Evolutionary conservation across 495 filamentous ascomycete genomes (phyloP).

Genomic region (Astrocystis sublimbata): DNA sequence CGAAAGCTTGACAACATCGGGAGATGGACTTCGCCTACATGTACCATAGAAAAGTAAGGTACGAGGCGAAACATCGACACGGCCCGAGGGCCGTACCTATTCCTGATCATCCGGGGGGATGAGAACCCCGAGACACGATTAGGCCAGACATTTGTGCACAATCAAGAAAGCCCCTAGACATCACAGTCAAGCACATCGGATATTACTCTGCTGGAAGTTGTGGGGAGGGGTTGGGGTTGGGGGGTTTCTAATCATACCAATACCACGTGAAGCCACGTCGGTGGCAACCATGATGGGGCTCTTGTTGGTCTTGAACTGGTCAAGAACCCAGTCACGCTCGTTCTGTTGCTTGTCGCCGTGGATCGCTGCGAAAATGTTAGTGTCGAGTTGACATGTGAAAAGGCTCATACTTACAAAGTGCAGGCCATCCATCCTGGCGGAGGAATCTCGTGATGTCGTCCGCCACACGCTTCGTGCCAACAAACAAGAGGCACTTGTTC

Average conservation of each 20-base stretch:
- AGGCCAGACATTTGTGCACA: conserved; percentile 82
- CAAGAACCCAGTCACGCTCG: conserved; percentile 98
- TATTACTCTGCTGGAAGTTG: conserved; percentile 63
- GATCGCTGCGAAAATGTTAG: conserved; percentile 71
- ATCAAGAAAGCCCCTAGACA: conserved; percentile 72
- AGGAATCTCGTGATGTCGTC: conserved; percentile 99
- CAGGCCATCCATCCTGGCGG: conserved; percentile 98
- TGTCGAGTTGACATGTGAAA: background rate
- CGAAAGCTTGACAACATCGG: conserved; percentile 64
- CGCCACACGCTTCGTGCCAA: conserved; percentile 96
- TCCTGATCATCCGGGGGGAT: conserved; percentile 76
- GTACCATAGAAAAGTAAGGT: conserved; percentile 59
- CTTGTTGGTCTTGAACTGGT: conserved; percentile 97
- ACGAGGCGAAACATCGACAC: conserved; percentile 70
- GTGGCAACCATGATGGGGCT: conserved; percentile 97
- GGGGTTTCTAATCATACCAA: conserved; percentile 86
- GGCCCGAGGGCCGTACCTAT: conserved; percentile 65
- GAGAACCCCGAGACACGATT: conserved; percentile 77
- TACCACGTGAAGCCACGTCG: conserved; percentile 97
- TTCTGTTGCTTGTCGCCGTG: conserved; percentile 99
- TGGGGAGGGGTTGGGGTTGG: conserved; percentile 47
- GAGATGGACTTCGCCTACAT: conserved; percentile 69
- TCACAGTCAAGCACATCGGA: conserved; percentile 88
- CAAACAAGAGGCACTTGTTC: conserved; percentile 95
- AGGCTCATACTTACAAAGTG: conserved; percentile 71